These are phyloP conservation scores for Trichophyton mentagrophytes DNA, from an alignment of 2,329 filamentous ascomycete genomes.

Conservation along the genomic window DNA sequence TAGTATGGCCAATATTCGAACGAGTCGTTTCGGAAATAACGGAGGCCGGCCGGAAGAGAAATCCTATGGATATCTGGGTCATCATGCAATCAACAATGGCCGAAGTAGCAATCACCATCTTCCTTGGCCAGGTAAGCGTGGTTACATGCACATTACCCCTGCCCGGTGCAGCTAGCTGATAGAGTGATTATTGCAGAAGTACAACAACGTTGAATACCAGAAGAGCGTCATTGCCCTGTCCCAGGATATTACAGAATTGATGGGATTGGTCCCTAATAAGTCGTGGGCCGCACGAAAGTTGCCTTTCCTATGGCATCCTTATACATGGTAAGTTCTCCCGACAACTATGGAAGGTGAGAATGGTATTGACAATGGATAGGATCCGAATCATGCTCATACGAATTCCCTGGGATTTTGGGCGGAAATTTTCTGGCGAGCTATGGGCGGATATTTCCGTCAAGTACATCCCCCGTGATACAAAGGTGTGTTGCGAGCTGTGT, in stretches of 20 bases:
- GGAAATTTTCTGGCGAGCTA: neutral
- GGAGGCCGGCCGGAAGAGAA: neutral
- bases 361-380: neutral
- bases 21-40: neutral
- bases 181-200: neutral
- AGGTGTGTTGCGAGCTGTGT: neutral
- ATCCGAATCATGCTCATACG: neutral
- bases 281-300: neutral
- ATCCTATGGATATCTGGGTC: neutral
- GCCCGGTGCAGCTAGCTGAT: neutral
- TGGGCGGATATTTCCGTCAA: neutral
- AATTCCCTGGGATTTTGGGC: neutral
- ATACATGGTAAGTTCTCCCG: neutral
- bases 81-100: neutral
- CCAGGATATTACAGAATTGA: neutral
- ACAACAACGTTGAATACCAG: neutral
- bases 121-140: neutral
- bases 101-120: neutral
- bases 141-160: neutral
- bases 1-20: neutral
- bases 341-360: neutral
- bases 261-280: neutral
- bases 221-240: neutral
- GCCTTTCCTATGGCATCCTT: neutral
- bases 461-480: neutral